Evolutionary conservation across 768 basidiomycete species (phyloP), one percentile per base, ranked within the genome.

Genomic region (Roridomyces roridus): DNA sequence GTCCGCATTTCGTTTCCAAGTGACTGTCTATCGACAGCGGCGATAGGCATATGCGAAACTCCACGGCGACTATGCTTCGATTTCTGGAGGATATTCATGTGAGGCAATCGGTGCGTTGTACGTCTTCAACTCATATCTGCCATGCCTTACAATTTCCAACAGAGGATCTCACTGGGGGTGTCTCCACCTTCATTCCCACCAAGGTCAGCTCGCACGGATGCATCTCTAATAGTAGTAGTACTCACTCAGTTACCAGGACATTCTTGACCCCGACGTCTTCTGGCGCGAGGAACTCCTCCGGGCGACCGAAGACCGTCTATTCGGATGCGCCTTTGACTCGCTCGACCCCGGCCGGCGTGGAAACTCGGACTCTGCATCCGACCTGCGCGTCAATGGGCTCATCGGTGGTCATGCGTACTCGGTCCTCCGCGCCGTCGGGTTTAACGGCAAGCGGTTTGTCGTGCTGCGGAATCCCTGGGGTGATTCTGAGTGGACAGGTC

Each of bases 131-230:
- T 28, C 20, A 28, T 20, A 14, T 11, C 21, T 23, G 15, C 10
- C 12, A 34, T n/a, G 4, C 29, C 15, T 37, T 2, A 31, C 17
- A 18, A 21, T 20, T 51, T 20, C 20, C 31, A 5, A 28, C 34
- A 63, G 83, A 85, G 63, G 83, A 85, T 67, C 66, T 86, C 49
- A 84, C 83, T 21, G 83, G 84, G 82, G 79, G 80, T 17, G 78
- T 82, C 11, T 79, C 79, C 6, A 78, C 73, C 17, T 70, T 74
- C 36, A 72, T 79, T 31, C 71, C 71, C n/a, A 77, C 70, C 60
- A 78, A 76, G 65, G 77, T 76, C 43, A 18, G 65, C n/a, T n/a
- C n/a, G n/a, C n/a, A n/a, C n/a, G n/a, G n/a, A n/a, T n/a, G n/a
- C n/a, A n/a, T n/a, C n/a, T n/a, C n/a, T n/a, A n/a, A n/a, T n/a